Conservation (phyloP, 352 stramenopile species). For the Phytophthora palmivora region DNA sequence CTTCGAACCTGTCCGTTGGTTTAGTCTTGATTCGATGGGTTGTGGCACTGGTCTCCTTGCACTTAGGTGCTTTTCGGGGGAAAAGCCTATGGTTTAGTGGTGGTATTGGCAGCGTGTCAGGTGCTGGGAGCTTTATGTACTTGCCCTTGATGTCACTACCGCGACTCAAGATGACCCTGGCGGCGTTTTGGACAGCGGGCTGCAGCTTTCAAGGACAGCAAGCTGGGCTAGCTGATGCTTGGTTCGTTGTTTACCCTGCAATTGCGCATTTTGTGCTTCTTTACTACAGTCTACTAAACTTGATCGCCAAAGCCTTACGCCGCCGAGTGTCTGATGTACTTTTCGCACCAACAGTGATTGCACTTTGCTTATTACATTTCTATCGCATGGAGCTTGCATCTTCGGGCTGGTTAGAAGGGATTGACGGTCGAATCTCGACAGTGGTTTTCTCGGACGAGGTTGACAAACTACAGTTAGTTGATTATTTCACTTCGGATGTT, state of each 20-base stretch:
- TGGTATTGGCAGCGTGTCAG: conserved; percentile 24
- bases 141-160: conserved; percentile 15
- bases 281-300: conserved; percentile 50
- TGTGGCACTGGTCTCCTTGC: conserved; percentile 12
- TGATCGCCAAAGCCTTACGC: conserved; percentile 28
- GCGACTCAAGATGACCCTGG: conserved; percentile 16
- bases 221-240: conserved; percentile 31
- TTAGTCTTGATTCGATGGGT: conserved; percentile 22
- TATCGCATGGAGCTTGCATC: conserved; percentile 21
- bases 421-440: conserved; percentile 33
- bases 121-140: conserved; percentile 11
- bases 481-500: conserved; percentile 33
- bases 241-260: conserved; percentile 42
- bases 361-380: conserved; percentile 38
- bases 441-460: conserved; percentile 39
- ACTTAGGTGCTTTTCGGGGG: conserved; percentile 6
- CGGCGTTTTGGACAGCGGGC: conserved; percentile 18
- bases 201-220: conserved; percentile 46
- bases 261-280: conserved; percentile 17
- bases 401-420: conserved; percentile 19
- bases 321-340: conserved; percentile 39
- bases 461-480: conserved; percentile 9
- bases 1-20: conserved; percentile 14
- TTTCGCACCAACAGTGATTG: conserved; percentile 38
- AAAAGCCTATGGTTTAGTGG: conserved; percentile 19